Evolutionary conservation across 805 yeast species (phyloP).

Genomic region (Cyberlindnera amylophila): DNA sequence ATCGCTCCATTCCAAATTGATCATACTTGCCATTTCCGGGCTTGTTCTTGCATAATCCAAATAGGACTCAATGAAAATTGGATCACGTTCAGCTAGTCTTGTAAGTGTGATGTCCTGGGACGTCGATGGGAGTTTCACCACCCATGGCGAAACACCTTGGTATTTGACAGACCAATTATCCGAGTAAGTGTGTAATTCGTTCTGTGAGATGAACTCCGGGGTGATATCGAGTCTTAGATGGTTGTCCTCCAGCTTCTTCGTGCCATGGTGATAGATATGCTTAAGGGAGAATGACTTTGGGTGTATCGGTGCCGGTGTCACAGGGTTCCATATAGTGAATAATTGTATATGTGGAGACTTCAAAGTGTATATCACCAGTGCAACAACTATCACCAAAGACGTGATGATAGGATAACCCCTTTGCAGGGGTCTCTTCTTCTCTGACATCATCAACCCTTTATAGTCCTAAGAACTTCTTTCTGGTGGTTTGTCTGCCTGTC

Average conservation of each 20-base stretch:
- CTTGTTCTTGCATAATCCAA: slow-evolving; percentile 47
- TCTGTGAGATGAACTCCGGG: slow-evolving; percentile 30
- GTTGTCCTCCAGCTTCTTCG: slow-evolving; percentile 38
- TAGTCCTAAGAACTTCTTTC: too few species aligned
- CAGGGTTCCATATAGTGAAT: too few species aligned
- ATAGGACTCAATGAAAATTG: slow-evolving; percentile 65
- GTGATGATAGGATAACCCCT: too few species aligned
- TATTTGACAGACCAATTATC: slow-evolving; percentile 20
- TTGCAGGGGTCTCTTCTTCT: too few species aligned
- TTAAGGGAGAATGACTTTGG: slow-evolving; percentile 34
- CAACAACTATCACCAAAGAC: too few species aligned
- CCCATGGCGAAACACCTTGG: slow-evolving; percentile 37
- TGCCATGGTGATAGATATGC: slow-evolving; percentile 61
- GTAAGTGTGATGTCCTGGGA: slow-evolving; percentile 26
- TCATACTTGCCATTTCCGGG: slow-evolving; percentile 33
- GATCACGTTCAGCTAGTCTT: slow-evolving; percentile 45
- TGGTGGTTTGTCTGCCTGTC: too few species aligned
- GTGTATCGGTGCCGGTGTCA: too few species aligned
- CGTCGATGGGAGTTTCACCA: slow-evolving; percentile 29
- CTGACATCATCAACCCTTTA: too few species aligned
- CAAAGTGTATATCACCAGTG: too few species aligned
- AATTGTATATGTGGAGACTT: too few species aligned
- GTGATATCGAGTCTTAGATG: slow-evolving; percentile 53
- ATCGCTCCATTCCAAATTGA: slow-evolving; percentile 62
- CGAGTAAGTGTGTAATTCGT: slow-evolving; percentile 7